Conservation (phyloP, 108 stramenopile genomes). For the Asterionellopsis glacialis region DNA sequence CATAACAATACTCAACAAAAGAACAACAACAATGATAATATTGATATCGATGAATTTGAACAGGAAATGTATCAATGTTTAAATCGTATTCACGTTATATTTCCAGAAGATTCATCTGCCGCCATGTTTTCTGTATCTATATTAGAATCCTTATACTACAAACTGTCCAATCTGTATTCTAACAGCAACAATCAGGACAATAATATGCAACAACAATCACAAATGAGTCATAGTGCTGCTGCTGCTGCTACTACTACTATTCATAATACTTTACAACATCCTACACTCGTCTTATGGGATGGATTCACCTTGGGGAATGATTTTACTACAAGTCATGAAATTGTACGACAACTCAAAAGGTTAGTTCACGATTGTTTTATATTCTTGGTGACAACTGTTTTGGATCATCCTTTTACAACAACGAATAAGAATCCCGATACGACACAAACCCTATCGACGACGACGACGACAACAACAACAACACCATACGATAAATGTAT, state of each 20-base stretch:
- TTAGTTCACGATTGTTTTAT: background rate
- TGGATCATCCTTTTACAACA: too few species aligned
- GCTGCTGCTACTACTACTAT: too few species aligned
- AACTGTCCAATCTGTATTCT: background rate
- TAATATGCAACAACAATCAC: too few species aligned
- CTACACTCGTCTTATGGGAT: conserved; percentile 1
- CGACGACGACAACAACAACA: too few species aligned
- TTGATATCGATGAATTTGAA: background rate
- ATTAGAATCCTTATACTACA: background rate
- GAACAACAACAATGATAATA: too few species aligned
- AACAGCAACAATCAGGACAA: too few species aligned
- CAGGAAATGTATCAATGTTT: background rate
- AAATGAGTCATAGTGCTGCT: too few species aligned
- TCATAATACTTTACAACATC: background rate
- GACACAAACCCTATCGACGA: too few species aligned
- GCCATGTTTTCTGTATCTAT: background rate
- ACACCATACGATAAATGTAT: too few species aligned
- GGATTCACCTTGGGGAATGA: background rate
- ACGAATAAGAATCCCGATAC: too few species aligned
- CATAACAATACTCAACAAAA: too few species aligned
- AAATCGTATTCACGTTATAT: background rate
- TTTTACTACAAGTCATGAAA: background rate
- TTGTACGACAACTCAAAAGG: background rate
- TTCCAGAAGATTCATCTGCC: background rate
- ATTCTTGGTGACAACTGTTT: background rate